Evolutionary conservation across 2,329 filamentous ascomycete species (phyloP).

Genomic region (Fusarium sororula): DNA sequence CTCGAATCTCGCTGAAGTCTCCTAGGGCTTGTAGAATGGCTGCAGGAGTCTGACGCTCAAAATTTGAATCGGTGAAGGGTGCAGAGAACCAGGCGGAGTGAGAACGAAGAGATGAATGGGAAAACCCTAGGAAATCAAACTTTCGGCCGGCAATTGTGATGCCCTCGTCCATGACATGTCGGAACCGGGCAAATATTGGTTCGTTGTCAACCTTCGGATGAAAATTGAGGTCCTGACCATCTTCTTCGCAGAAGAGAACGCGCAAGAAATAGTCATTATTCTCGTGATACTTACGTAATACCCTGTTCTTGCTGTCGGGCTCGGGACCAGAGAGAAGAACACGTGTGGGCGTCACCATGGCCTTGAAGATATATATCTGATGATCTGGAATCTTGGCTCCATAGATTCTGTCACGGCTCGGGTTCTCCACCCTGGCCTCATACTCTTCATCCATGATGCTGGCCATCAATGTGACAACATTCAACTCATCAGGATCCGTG

Average conservation of each 20-base stretch:
- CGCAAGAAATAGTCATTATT: conserved; percentile 73
- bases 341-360: conserved; percentile 67
- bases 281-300: conserved; percentile 71
- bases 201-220: conserved; percentile 59
- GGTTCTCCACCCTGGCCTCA: conserved; percentile 43
- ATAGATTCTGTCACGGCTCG: conserved; percentile 38
- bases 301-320: conserved; percentile 73
- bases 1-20: conserved; percentile 59
- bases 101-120: conserved; percentile 77
- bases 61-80: conserved; percentile 52
- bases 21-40: conserved; percentile 60
- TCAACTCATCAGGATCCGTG: conserved; percentile 53
- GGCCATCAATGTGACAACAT: conserved; percentile 52
- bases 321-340: conserved; percentile 68
- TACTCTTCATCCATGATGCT: conserved; percentile 54
- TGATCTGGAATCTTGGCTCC: conserved; percentile 47
- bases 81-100: conserved; percentile 74
- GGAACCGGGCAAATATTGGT: conserved; percentile 67
- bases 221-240: conserved; percentile 70
- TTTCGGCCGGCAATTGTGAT: conserved; percentile 70
- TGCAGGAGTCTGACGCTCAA: conserved; percentile 48
- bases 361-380: conserved; percentile 63
- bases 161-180: conserved; percentile 63
- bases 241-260: conserved; percentile 79
- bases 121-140: conserved; percentile 79